phyloP scores from a whole-genome alignment of 345 rosid genomes.

The Conringia planisiliqua region DNA sequence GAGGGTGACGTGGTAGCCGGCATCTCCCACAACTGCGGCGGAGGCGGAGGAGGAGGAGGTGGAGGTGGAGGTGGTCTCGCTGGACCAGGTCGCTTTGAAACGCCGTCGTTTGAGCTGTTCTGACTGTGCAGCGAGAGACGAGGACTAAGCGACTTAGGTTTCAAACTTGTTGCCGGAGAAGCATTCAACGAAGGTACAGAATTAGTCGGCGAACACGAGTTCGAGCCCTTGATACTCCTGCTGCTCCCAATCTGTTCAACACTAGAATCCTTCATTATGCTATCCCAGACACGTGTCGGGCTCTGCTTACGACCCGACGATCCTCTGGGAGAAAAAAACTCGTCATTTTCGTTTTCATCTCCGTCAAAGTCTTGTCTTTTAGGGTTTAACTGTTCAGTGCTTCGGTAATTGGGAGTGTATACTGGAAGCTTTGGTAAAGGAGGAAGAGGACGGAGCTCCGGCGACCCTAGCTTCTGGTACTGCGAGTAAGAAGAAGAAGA shows the following conservation, averaged over 20 bases:
- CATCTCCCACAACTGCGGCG: constrained; percentile 51
- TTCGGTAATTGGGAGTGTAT: constrained; percentile 39
- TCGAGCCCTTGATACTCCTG: constrained; percentile 47
- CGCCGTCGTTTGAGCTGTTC: constrained; percentile 16
- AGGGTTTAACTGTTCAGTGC: constrained; percentile 42
- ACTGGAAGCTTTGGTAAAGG: constrained; percentile 58
- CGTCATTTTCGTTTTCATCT: constrained; percentile 65
- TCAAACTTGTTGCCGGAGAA: constrained; percentile 40
- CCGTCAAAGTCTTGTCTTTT: constrained; percentile 31
- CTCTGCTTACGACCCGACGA: constrained; percentile 63
- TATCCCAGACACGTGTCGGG: constrained; percentile 40
- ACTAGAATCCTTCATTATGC: constrained; percentile 31
- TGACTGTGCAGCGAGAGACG: constrained; percentile 14
- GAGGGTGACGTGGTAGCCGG: constrained; percentile 30
- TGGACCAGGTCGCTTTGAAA: constrained; percentile 22
- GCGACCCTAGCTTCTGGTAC: constrained; percentile 71
- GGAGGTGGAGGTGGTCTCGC: constrained; percentile 72
- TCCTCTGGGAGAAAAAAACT: constrained; percentile 86
- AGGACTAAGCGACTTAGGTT: constrained; percentile 41
- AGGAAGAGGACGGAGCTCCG: constrained; percentile 91
- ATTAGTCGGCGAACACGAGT: constrained; percentile 50
- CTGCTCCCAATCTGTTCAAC: constrained; percentile 49
- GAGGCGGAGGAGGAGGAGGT: constrained; percentile 74
- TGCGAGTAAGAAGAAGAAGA: constrained; percentile 37
- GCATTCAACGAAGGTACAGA: constrained; percentile 37